Percentiles rank a stretch among this genome's conserved stretches.
Evolutionary conservation across 148 eudicot species (phyloP).

Genomic region (Bassia scoparia): DNA sequence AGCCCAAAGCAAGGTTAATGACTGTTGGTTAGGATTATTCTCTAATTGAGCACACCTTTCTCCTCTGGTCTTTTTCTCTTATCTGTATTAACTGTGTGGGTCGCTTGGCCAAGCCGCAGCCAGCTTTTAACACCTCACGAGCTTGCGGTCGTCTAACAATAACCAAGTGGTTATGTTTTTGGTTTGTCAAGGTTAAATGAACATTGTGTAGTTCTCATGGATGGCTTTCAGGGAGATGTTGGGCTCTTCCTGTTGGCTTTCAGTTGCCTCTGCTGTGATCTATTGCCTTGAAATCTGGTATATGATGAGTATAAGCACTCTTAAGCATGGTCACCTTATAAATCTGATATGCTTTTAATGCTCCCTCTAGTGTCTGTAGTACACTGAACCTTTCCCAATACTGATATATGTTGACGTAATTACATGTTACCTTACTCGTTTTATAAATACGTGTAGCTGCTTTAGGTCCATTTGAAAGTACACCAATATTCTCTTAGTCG

Average conservation of each 20-base stretch:
- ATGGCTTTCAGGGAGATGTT: conserved; percentile 58
- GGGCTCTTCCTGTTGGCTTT: conserved; percentile 72
- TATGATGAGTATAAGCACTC: conserved; percentile 53
- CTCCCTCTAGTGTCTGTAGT: too few relatives aligned
- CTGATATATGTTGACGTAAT: too few relatives aligned
- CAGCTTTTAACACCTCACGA: conserved; percentile 44
- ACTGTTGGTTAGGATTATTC: conserved; percentile 43
- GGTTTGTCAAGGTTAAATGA: conserved; percentile 64
- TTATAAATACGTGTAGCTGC: too few relatives aligned
- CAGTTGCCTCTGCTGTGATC: conserved; percentile 73
- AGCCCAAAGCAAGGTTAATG: conserved; percentile 63
- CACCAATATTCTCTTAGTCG: too few relatives aligned
- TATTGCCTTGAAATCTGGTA: conserved; percentile 76
- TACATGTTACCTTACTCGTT: too few relatives aligned
- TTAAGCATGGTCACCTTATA: conserved; percentile 58
- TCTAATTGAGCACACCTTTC: conserved; percentile 30
- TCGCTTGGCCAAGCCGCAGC: conserved; percentile 54
- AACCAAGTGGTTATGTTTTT: conserved; percentile 52
- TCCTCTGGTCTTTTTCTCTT: conserved; percentile 59
- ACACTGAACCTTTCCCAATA: too few relatives aligned
- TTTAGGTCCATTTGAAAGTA: too few relatives aligned
- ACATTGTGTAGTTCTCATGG: conserved; percentile 46
- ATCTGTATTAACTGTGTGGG: conserved; percentile 51
- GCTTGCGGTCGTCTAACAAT: conserved; percentile 37
- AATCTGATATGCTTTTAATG: too few relatives aligned